Evolutionary conservation across 495 filamentous ascomycete genomes (phyloP).

Genomic region (Penicillium manginii): DNA sequence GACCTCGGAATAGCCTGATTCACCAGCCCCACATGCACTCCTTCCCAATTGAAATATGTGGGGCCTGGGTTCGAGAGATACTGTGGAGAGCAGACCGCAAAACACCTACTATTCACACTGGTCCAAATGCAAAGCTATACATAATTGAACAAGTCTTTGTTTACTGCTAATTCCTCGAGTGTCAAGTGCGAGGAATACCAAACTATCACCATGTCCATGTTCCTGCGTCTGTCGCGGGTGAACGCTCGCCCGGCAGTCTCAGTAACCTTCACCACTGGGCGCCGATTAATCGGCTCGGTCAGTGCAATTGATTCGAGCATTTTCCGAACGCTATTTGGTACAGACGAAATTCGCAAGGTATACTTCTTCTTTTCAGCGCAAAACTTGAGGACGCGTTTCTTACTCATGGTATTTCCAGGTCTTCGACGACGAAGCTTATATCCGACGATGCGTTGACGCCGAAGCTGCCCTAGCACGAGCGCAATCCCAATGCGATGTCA

Average conservation of each 20-base stretch:
- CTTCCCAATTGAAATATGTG: background rate
- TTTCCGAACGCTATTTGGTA: conserved; percentile 54
- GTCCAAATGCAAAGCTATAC: too few relatives aligned
- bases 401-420: conserved; percentile 17
- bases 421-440: conserved; percentile 55
- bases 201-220: background rate
- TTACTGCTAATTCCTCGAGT: background rate
- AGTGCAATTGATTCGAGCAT: conserved; percentile 55
- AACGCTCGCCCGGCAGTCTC: background rate
- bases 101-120: background rate
- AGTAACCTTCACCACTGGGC: conserved; percentile 1
- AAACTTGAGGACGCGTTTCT: background rate
- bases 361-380: background rate
- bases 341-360: conserved; percentile 54
- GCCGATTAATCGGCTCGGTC: conserved; percentile 33
- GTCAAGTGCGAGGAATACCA: background rate
- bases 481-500: conserved; percentile 47
- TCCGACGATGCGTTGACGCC: conserved; percentile 52
- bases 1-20: background rate
- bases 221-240: background rate
- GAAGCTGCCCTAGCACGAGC: conserved; percentile 54
- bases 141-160: too few relatives aligned
- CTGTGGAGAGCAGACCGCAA: background rate
- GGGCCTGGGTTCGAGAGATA: conserved; percentile 5
- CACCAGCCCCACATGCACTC: background rate